Evolutionary conservation across 768 basidiomycete species (phyloP), one percentile per base, ranked within the genome.

Genomic region (Chalciporus piperatus): DNA sequence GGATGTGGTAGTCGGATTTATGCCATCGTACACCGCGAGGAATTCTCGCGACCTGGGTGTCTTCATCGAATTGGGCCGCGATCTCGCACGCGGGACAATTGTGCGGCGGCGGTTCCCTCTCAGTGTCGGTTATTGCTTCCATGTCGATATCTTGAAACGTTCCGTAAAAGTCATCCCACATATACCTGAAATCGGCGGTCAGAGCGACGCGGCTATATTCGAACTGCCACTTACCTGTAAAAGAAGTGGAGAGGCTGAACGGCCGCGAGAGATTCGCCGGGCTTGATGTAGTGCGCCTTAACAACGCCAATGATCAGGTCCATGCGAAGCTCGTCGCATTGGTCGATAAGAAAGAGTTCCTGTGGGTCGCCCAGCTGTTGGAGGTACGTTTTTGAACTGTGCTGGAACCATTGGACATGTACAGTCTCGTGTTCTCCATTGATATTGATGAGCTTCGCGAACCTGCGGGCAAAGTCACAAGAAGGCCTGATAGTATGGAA

Each of bases 381-480:
- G 23, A 89, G 62, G n/a, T 80, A 63, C 0, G 82, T 85, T 48
- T 79, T 76, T 0, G 80, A 78, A 0, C 82, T 79, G 59, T 92
- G 89, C 47, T 86, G 78, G 25, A 87, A 79, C 88, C 88, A 92
- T 30, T 82, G 87, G 10, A 87, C 67, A 64, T 92, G 90, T 1
- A 79, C 77, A 2, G 51, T 66, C 47, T 74, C 67, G 5, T 69
- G 52, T 14, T 73, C 66, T 30, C 72, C 68, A 14, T 76, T 65
- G 50, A 89, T 76, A 45, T 74, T 78, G 0, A 83, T 62, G 22
- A 92, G 82, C 58, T 74, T 75, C 0, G 75, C 87, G 65, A 91
- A 89, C 87, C 88, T 90, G 57, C 30, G 11, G 14, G 41, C 13
- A 25, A 45, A 54, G 16, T 22, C 20, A 35, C 14, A 11, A 47